Evolutionary conservation across 208 protist species (phyloP).

Genomic region (Leishmania mexicana): DNA sequence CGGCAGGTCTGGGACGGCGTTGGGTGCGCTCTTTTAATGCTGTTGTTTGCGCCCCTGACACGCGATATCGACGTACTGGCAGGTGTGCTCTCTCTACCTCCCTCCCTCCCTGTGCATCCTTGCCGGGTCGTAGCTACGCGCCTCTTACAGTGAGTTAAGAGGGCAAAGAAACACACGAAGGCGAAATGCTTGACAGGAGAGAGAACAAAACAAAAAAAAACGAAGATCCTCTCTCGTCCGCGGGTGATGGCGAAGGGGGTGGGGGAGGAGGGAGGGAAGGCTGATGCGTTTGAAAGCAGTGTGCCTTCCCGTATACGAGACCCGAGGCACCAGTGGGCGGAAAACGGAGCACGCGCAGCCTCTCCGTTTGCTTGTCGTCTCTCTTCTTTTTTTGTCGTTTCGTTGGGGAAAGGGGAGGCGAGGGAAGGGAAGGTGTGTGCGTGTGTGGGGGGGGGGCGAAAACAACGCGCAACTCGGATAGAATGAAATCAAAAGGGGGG

Average conservation of each 20-base stretch:
- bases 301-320: not conserved
- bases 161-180: not conserved
- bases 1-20: not conserved
- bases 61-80: not conserved
- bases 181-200: not conserved
- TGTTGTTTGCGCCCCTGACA: not conserved
- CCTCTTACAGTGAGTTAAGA: constrained; percentile 8
- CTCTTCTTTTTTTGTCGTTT: not conserved
- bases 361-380: not conserved
- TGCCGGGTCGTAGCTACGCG: not conserved
- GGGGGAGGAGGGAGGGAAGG: not conserved
- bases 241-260: not conserved
- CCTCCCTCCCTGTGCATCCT: not conserved
- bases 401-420: too few species aligned
- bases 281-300: not conserved
- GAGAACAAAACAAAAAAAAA: not conserved
- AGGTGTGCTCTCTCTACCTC: too few species aligned
- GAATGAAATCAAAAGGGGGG: not conserved
- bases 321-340: not conserved
- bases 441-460: not conserved
- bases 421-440: not conserved
- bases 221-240: not conserved
- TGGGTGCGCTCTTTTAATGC: not conserved
- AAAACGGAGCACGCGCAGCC: not conserved
- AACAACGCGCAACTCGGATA: not conserved